Evolutionary conservation across 225 moss, liverwort and hornwort species (phyloP).

Genomic region (Straminergon stramineum): DNA sequence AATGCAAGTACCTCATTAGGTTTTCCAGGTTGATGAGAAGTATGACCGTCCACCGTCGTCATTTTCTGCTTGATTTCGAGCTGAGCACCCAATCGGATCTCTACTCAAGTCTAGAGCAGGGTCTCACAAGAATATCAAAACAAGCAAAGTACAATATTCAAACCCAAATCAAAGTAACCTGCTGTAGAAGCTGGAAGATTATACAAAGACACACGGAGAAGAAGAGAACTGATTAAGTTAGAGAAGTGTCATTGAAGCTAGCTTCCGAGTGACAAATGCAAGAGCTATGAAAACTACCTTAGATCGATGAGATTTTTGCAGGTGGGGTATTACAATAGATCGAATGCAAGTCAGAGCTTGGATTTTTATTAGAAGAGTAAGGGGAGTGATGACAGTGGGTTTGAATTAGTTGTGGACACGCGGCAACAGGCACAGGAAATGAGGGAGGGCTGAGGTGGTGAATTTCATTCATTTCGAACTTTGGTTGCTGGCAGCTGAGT

Average conservation of each 20-base stretch:
- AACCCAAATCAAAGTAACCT: background rate
- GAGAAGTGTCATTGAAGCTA: background rate
- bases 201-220: no score
- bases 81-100: background rate
- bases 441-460: background rate
- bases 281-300: background rate
- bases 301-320: background rate
- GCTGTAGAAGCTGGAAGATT: background rate
- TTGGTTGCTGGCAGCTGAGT: background rate
- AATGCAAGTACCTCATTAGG: slow-evolving; percentile 4
- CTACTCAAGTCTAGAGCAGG: background rate
- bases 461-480: background rate
- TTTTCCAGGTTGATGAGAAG: background rate
- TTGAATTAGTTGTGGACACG: background rate
- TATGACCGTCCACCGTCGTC: background rate
- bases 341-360: background rate
- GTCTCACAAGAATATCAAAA: background rate
- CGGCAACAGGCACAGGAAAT: background rate
- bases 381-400: background rate
- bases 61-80: background rate
- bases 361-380: background rate
- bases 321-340: background rate
- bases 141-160: background rate
- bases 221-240: background rate
- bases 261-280: background rate